Base-by-base conservation (phyloP, 805 yeast species). In the Candida maesae region DNA sequence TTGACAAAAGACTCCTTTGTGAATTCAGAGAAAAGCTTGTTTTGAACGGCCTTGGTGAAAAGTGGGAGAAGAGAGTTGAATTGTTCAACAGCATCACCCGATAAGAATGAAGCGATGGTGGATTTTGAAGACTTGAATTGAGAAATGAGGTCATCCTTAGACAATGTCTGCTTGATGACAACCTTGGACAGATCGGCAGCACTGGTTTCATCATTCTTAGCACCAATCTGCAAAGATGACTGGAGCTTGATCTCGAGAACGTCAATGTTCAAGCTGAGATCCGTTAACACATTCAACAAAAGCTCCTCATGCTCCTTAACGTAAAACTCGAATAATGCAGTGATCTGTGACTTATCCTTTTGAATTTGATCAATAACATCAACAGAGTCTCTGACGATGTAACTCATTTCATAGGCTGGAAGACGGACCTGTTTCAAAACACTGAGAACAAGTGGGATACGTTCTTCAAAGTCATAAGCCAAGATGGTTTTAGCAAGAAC, bases 161-260 rank as follows among this genome's bases (percentile, higher is more conserved):
- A 23, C 29, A 46, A 46, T 3, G 35, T 19, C 10, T 41, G 43
- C 3, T 39, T 37, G 12, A 50, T 55, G n/a, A 52, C 31, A 14
- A 48, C 36, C 5, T 50, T 55, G 16, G 53, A 51, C 20, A 45
- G 18, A 8, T 41, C 45, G 15, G 44, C 42, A 11, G 36, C 36
- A 9, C 14, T 17, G 11, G 48, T 33, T 7, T 34, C 31, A 17
- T 66, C 66, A 10, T 64, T 66, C 13, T 56, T 52, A 14, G 55
- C 55, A 8, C 57, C 47, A 35, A 42, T 47, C 18, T 51, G 44
- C 38, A 88, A 62, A 1, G 90, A 79, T 1, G 83, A 72, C 63
- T 86, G 84, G 34, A 87, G 64, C 39, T 73, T 70, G 70, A 88
- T 74, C 65, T 82, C 90, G 21, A 81, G 64, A 5, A 67, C 50